phyloP scores from a whole-genome alignment of 345 rosid genomes.

The Pistacia atlantica region DNA sequence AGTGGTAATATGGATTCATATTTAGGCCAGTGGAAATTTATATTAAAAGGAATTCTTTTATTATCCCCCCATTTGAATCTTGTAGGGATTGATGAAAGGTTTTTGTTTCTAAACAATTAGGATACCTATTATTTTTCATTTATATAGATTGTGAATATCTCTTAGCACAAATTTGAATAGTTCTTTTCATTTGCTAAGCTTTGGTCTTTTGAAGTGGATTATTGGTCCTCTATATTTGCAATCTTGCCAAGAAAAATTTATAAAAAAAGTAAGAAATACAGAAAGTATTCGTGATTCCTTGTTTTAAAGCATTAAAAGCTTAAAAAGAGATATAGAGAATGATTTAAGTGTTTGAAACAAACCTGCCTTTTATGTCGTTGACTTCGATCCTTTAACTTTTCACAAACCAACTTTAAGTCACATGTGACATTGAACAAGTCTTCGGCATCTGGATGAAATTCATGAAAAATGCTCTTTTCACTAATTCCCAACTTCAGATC shows the following conservation, averaged over 20 bases:
- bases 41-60: not conserved
- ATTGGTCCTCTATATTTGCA: too few relatives aligned
- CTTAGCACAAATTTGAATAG: not conserved
- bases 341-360: slow-evolving; percentile 6
- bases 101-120: not conserved
- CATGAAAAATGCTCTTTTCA: slow-evolving; percentile 91
- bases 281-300: not conserved
- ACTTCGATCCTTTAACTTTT: slow-evolving; percentile 70
- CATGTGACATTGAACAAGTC: slow-evolving; percentile 96
- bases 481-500: slow-evolving; percentile 94
- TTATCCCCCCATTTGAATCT: too few relatives aligned
- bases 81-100: not conserved
- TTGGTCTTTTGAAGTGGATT: too few relatives aligned
- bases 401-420: slow-evolving; percentile 94
- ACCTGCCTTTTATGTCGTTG: slow-evolving; percentile 98
- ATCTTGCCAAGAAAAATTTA: too few relatives aligned
- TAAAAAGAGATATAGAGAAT: not conserved
- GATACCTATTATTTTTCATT: not conserved
- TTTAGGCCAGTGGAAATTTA: not conserved
- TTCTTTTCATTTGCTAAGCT: too few relatives aligned
- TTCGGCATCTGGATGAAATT: slow-evolving; percentile 97
- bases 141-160: not conserved
- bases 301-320: not conserved
- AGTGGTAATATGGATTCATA: not conserved
- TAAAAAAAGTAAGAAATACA: not conserved